Percentiles rank a stretch among this genome's conserved stretches.
Evolutionary conservation across 768 basidiomycete species (phyloP).

Genomic region (Boletus subparvulus): DNA sequence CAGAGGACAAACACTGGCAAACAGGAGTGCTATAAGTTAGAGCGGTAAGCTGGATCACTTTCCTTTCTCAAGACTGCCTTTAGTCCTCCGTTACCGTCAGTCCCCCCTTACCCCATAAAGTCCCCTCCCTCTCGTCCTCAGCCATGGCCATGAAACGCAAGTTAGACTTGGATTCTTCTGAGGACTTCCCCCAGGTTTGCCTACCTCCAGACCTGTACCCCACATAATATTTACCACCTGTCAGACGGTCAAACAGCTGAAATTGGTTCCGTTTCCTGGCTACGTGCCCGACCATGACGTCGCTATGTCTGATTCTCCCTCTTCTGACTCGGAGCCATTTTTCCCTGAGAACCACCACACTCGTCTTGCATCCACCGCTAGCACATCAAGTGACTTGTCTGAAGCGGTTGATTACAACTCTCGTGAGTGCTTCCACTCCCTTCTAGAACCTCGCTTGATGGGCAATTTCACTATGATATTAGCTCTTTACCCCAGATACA

Average conservation of each 20-base stretch:
- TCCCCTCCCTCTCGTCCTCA: constrained; percentile 11
- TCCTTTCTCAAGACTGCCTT: constrained; percentile 28
- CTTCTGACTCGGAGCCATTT: constrained; percentile 58
- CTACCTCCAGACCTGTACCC: constrained; percentile 16
- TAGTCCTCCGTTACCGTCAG: constrained; percentile 6
- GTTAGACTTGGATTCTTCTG: constrained; percentile 57
- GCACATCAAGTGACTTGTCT: constrained; percentile 49
- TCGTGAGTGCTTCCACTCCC: constrained; percentile 39
- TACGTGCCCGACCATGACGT: constrained; percentile 62
- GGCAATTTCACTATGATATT: neutral
- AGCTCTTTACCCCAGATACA: constrained; percentile 59
- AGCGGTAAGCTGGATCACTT: constrained; percentile 19
- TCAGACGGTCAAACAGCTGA: constrained; percentile 66
- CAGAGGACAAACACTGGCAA: constrained; percentile 25
- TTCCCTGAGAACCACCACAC: constrained; percentile 53
- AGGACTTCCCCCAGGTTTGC: constrained; percentile 48
- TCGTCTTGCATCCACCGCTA: constrained; percentile 65
- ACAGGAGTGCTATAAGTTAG: constrained; percentile 32
- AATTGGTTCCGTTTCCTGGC: constrained; percentile 74
- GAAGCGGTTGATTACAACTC: constrained; percentile 47
- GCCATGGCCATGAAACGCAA: constrained; percentile 78
- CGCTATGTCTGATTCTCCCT: constrained; percentile 60
- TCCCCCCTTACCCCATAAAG: constrained; percentile 2
- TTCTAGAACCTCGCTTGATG: neutral
- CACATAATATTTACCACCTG: constrained; percentile 14